These are phyloP conservation scores for Auriscalpium orientale DNA, from an alignment of 768 basidiomycete species.

Conservation along the genomic window DNA sequence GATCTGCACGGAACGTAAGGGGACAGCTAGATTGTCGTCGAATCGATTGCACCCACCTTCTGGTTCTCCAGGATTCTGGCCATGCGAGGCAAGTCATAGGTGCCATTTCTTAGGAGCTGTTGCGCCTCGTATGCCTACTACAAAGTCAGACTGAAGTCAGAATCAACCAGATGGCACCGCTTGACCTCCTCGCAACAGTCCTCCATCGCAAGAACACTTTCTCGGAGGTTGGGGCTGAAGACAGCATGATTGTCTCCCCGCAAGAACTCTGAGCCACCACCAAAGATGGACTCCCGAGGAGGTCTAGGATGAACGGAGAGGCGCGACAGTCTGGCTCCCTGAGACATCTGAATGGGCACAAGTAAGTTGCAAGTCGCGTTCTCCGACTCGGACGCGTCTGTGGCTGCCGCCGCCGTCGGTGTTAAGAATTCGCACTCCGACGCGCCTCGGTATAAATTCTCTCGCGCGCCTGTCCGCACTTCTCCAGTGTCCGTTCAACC, in stretches of 20 bases:
- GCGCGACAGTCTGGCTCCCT: conserved; percentile 31
- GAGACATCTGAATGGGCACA: not conserved
- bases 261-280: conserved; percentile 58
- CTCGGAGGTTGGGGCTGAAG: conserved; percentile 65
- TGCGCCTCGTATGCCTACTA: conserved; percentile 61
- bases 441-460: conserved; percentile 14
- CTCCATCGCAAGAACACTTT: conserved; percentile 73
- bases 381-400: conserved; percentile 18
- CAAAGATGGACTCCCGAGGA: conserved; percentile 59
- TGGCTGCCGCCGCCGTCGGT: conserved; percentile 16
- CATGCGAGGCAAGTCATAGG: conserved; percentile 66
- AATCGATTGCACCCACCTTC: conserved; percentile 36
- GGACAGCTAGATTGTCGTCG: not conserved
- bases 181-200: conserved; percentile 73
- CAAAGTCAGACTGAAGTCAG: not conserved
- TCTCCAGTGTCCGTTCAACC: conserved; percentile 64
- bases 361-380: not conserved
- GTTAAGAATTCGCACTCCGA: conserved; percentile 16
- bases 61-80: conserved; percentile 59
- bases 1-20: conserved; percentile 36
- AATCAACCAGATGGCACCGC: not conserved
- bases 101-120: conserved; percentile 59
- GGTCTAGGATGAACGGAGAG: conserved; percentile 40
- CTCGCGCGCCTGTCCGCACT: conserved; percentile 17
- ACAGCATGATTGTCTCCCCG: conserved; percentile 54